Base-by-base conservation (phyloP, 2,329 filamentous ascomycete genomes). In the Epichloe amarillans region DNA sequence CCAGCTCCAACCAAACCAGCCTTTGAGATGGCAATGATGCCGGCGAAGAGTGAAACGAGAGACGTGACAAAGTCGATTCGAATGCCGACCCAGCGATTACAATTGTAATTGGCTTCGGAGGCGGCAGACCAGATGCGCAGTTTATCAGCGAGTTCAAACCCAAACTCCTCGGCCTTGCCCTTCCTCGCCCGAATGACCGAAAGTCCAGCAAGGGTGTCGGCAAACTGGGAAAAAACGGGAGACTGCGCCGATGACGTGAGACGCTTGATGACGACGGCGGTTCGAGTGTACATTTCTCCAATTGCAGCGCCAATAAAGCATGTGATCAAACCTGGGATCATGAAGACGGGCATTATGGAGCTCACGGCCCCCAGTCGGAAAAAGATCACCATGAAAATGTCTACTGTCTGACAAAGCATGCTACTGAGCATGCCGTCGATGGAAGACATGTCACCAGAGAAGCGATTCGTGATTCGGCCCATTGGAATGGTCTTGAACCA, bases 181-280 rank as follows among this genome's bases (percentile, higher is more conserved):
- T 64, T 63, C 12, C 73, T 66, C 1, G 74, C 75, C 3, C 77
- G 73, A 52, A 80, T 77, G 14, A 77, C 64, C 6, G 72, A 60
- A 33, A 77, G 62, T 0, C 75, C 75, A 4, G 73, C 68, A 1
- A 77, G 62, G 0, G 72, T 76, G 49, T 77, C 75, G 2, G 72
- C 70, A 53, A 79, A 79, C 51, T 78, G 76, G 1, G 75, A 74
- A 56, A 79, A 79, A 79, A 80, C 68, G 12, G 77, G 77, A 0
- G 75, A 77, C 52, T 73, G 71, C 0, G 72, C 64, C 8, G 71
- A 69, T 0, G 73, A 73, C 5, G 66, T 61, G 2, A 75, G 64
- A 3, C 71, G 63, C 56, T 73, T 73, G 46, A 75, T 62, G 6
- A 71, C 66, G 21, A 75, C 66, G 6, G 70, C 72, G 2, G 71